phyloP scores from a whole-genome alignment of 495 filamentous ascomycete species.

The Talaromyces liani region DNA sequence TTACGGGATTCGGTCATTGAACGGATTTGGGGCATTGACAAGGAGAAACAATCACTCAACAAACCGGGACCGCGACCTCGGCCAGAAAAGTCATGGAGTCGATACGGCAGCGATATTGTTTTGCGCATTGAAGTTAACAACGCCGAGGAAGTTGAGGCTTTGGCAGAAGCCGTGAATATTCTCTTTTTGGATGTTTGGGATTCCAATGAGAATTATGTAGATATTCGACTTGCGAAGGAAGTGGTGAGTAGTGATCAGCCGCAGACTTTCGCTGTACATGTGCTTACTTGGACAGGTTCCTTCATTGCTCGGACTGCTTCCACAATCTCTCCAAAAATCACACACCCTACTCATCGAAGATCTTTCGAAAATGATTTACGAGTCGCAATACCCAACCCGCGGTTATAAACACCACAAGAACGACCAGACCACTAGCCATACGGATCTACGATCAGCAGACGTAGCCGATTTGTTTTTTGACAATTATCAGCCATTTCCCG shows the following conservation, averaged over 20 bases:
- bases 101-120: constrained; percentile 78
- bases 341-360: constrained; percentile 75
- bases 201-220: constrained; percentile 74
- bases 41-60: constrained; percentile 13
- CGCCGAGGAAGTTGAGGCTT: constrained; percentile 58
- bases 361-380: constrained; percentile 66
- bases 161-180: constrained; percentile 65
- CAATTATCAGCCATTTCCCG: constrained; percentile 75
- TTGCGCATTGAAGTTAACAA: constrained; percentile 76
- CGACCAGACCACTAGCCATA: constrained; percentile 24
- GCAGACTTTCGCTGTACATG: background rate
- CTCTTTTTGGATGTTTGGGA: constrained; percentile 89
- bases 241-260: constrained; percentile 45
- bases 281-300: constrained; percentile 43
- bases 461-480: constrained; percentile 70
- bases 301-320: constrained; percentile 76
- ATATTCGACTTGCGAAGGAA: constrained; percentile 72
- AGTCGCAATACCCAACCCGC: constrained; percentile 57
- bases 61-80: constrained; percentile 21
- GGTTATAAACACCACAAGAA: constrained; percentile 20
- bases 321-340: constrained; percentile 61
- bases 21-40: constrained; percentile 51
- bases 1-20: constrained; percentile 60
- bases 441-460: constrained; percentile 16
- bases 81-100: constrained; percentile 46